A percentile compares a stretch with the other conserved stretches of the same genome.
phyloP scores from a whole-genome alignment of 805 yeast genomes.

The Myxozyma melibiosi region DNA sequence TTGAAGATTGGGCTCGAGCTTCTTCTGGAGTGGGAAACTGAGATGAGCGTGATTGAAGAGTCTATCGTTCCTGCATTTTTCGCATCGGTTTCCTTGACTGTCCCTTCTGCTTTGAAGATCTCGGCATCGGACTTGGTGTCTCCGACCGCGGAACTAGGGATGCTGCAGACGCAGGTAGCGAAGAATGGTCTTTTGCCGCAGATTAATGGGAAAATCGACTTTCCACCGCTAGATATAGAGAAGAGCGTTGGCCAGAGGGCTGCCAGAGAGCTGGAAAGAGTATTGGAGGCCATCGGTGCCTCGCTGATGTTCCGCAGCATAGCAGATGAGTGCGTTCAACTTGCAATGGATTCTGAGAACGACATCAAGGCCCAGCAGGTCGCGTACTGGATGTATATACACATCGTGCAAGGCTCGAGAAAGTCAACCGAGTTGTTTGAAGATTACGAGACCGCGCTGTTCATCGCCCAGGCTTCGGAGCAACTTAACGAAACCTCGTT shows the following conservation, averaged over 20 bases:
- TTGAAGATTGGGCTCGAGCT: slow-evolving; percentile 19
- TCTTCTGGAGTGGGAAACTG: slow-evolving; percentile 21
- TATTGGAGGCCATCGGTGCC: slow-evolving; percentile 19
- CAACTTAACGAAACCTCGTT: slow-evolving; percentile 19
- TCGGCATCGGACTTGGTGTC: slow-evolving; percentile 1
- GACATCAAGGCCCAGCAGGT: slow-evolving; percentile 5
- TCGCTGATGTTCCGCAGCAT: slow-evolving; percentile 7
- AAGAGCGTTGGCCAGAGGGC: slow-evolving; percentile 11
- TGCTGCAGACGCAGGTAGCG: not conserved
- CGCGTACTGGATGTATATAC: slow-evolving; percentile 24
- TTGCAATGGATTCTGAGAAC: slow-evolving; percentile 7
- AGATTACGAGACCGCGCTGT: slow-evolving; percentile 15
- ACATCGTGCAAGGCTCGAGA: slow-evolving; percentile 15
- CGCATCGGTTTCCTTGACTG: slow-evolving; percentile 9
- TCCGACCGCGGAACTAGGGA: not conserved
- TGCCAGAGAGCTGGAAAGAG: slow-evolving; percentile 4
- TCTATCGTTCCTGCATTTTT: slow-evolving; percentile 11
- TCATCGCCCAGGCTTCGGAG: slow-evolving; percentile 19
- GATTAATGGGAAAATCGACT: not conserved
- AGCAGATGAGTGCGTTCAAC: slow-evolving; percentile 18
- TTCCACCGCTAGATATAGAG: slow-evolving; percentile 17
- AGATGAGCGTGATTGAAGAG: slow-evolving; percentile 19
- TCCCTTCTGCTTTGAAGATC: not conserved
- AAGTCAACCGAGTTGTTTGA: slow-evolving; percentile 9
- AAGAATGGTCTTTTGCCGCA: not conserved